phyloP scores from a whole-genome alignment of 345 rosid species.

The Sonneratia caseolaris region DNA sequence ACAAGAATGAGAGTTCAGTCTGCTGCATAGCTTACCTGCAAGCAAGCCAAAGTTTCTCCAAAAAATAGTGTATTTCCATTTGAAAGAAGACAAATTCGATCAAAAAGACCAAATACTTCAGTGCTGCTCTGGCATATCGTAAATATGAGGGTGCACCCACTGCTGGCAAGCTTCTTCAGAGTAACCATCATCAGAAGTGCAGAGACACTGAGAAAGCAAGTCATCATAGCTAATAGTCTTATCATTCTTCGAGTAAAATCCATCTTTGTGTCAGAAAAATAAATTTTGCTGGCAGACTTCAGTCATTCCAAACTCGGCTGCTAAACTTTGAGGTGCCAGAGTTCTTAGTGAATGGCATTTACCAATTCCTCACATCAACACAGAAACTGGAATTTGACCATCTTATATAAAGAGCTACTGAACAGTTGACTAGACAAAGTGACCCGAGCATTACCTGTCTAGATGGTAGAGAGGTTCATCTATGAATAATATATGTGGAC shows the following conservation, averaged over 20 bases:
- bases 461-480: constrained; percentile 99
- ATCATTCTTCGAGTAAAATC: neutral
- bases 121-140: constrained; percentile 93
- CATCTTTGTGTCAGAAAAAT: neutral
- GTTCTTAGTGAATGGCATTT: neutral
- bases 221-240: neutral
- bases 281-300: neutral
- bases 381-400: neutral
- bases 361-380: neutral
- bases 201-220: constrained; percentile 53
- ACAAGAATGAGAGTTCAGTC: constrained; percentile 5
- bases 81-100: constrained; percentile 91
- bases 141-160: constrained; percentile 89
- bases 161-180: constrained; percentile 88
- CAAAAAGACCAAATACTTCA: constrained; percentile 98
- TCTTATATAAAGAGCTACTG: neutral
- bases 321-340: neutral
- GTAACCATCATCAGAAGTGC: constrained; percentile 99
- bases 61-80: constrained; percentile 95
- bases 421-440: neutral
- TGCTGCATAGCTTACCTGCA: constrained; percentile 48
- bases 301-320: neutral
- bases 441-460: constrained; percentile 43
- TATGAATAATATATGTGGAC: constrained; percentile 80
- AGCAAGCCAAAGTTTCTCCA: constrained; percentile 95